phyloP scores from a whole-genome alignment of 148 eudicot genomes.

The Selenicereus undatus region DNA sequence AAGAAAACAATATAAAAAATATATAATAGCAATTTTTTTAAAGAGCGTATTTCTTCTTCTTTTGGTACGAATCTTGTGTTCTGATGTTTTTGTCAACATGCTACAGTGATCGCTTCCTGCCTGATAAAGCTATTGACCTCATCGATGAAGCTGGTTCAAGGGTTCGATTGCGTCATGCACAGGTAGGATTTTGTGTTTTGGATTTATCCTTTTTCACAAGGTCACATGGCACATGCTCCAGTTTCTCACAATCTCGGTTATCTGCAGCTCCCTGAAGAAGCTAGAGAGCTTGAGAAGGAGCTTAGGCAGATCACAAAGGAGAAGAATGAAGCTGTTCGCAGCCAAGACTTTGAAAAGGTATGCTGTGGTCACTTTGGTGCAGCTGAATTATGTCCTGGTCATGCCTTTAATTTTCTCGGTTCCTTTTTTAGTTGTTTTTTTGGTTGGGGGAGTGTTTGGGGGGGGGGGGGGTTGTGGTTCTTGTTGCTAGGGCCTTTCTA shows the following conservation, averaged over 20 bases:
- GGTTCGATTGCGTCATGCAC: conserved; percentile 78
- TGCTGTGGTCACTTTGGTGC: neutral
- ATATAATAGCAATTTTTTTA: neutral
- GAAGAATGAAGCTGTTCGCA: conserved; percentile 79
- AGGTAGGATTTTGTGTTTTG: conserved; percentile 34
- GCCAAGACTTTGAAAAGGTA: conserved; percentile 96
- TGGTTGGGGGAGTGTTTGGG: too few species aligned
- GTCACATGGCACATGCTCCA: neutral
- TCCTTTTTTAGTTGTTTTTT: too few species aligned
- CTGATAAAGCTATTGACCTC: conserved; percentile 90
- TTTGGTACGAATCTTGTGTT: neutral
- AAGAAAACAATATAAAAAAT: neutral
- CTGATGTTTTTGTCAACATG: conserved; percentile 8
- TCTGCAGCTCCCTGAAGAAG: conserved; percentile 90
- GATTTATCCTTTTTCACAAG: neutral
- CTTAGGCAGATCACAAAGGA: conserved; percentile 80
- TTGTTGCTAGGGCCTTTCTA: too few species aligned
- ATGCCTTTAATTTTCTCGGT: neutral
- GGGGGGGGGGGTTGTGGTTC: too few species aligned
- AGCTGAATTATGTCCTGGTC: neutral
- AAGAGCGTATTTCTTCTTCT: neutral
- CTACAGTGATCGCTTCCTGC: conserved; percentile 74
- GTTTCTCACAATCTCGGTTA: neutral
- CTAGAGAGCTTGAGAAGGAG: conserved; percentile 85
- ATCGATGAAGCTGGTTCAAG: conserved; percentile 92